Evolutionary conservation across 2,329 filamentous ascomycete species (phyloP).

Genomic region (Thermoascus crustaceus): DNA sequence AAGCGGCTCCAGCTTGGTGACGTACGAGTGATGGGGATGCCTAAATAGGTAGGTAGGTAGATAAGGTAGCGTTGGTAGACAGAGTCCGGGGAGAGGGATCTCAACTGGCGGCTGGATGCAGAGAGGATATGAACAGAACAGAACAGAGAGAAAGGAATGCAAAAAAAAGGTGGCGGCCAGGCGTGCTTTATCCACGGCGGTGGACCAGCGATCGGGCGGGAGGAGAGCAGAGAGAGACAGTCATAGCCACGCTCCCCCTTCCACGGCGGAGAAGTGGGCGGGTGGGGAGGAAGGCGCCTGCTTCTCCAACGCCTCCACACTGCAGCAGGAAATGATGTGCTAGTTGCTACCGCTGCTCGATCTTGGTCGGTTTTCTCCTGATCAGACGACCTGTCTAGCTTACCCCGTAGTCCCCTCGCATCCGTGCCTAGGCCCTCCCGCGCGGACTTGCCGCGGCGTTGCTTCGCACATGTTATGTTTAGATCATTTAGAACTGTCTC

Average conservation of each 20-base stretch:
- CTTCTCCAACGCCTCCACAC: slow-evolving; percentile 1
- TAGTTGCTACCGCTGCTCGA: background rate
- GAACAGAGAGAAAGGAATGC: slow-evolving; percentile 11
- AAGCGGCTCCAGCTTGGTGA: too few species aligned
- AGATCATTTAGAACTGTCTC: too few species aligned
- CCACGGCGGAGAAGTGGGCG: slow-evolving; percentile 21
- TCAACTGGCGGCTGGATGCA: background rate
- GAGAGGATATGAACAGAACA: slow-evolving; percentile 6
- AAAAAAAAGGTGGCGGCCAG: slow-evolving; percentile 14
- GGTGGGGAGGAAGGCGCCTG: slow-evolving; percentile 13
- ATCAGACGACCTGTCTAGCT: slow-evolving; percentile 22
- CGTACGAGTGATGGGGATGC: slow-evolving; percentile 16
- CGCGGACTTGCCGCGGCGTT: background rate
- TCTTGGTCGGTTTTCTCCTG: slow-evolving; percentile 19
- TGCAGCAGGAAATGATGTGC: background rate
- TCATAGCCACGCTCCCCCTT: slow-evolving; percentile 8
- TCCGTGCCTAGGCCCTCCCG: slow-evolving; percentile 5
- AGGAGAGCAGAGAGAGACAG: slow-evolving; percentile 1
- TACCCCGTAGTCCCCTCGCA: slow-evolving; percentile 2
- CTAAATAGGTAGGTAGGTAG: slow-evolving; percentile 1
- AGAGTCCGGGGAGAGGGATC: background rate
- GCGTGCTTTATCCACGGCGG: slow-evolving; percentile 19
- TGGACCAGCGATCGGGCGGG: slow-evolving; percentile 9
- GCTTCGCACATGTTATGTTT: slow-evolving; percentile 1
- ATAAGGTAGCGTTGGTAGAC: background rate